These are phyloP conservation scores for Aureobasidium mangrovei DNA, from an alignment of 2,329 filamentous ascomycete species.

Conservation along the genomic window DNA sequence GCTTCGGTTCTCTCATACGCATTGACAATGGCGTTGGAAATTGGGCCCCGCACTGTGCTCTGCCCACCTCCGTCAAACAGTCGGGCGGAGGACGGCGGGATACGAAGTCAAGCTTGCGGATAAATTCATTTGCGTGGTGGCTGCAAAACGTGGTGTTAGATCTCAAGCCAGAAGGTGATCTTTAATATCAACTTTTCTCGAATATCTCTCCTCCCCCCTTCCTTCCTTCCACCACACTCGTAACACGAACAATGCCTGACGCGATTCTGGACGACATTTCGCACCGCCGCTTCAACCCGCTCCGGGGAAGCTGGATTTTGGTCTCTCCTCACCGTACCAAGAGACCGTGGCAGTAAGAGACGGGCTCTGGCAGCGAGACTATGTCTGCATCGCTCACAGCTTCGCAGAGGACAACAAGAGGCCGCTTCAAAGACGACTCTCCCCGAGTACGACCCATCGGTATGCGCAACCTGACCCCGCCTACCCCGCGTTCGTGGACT, in stretches of 20 bases:
- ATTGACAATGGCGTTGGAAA: background rate
- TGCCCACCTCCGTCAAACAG: background rate
- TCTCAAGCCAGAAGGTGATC: background rate
- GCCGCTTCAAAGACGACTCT: slow-evolving; percentile 38
- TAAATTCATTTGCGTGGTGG: slow-evolving; percentile 1
- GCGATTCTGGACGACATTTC: slow-evolving; percentile 81
- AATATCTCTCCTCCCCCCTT: background rate
- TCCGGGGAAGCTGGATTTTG: slow-evolving; percentile 83
- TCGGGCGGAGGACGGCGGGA: no score
- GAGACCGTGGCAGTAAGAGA: slow-evolving; percentile 83
- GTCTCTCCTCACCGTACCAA: slow-evolving; percentile 96
- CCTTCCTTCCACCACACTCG: background rate
- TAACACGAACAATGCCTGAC: slow-evolving; percentile 32
- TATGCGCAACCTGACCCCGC: slow-evolving; percentile 21
- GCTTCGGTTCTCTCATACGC: no score
- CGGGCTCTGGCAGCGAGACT: slow-evolving; percentile 63
- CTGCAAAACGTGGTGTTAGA: slow-evolving; percentile 3
- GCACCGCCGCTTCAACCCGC: slow-evolving; percentile 84
- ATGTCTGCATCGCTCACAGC: background rate
- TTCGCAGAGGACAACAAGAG: slow-evolving; percentile 38
- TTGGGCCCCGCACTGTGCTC: background rate
- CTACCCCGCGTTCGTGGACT: background rate
- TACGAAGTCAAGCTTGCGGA: background rate
- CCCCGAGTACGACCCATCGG: slow-evolving; percentile 68
- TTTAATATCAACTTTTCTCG: slow-evolving; percentile 3